These are phyloP conservation scores for Ormosia semicastrata DNA, from an alignment of 306 rosid genomes.

Conservation along the genomic window DNA sequence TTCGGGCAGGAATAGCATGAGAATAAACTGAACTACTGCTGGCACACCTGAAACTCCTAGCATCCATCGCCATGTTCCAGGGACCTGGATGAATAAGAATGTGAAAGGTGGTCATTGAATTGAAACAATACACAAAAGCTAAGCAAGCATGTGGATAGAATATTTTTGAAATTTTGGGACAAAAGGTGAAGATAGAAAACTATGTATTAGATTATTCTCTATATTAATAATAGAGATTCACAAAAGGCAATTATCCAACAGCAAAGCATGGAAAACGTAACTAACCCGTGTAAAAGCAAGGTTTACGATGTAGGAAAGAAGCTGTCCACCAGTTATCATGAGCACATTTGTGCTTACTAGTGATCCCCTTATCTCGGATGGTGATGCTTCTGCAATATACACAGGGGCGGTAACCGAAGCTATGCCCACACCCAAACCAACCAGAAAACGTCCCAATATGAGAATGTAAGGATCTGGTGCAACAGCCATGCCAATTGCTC, in stretches of 20 bases:
- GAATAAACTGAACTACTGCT: conserved; percentile 72
- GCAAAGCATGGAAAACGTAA: not conserved
- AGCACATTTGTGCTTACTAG: conserved; percentile 78
- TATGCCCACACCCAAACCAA: conserved; percentile 72
- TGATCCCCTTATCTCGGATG: conserved; percentile 85
- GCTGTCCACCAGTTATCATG: conserved; percentile 85
- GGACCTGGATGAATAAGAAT: conserved; percentile 48
- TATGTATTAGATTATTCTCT: not conserved
- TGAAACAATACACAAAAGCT: not conserved
- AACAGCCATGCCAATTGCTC: conserved; percentile 71
- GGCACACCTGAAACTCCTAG: conserved; percentile 85
- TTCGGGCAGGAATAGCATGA: conserved; percentile 82
- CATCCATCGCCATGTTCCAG: conserved; percentile 99
- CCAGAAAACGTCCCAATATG: conserved; percentile 69
- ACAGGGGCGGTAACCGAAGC: conserved; percentile 93
- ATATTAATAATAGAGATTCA: not conserved
- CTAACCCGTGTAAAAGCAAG: conserved; percentile 71
- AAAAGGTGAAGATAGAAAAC: not conserved
- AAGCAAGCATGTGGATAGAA: not conserved
- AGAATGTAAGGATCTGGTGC: conserved; percentile 74
- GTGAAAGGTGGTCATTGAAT: not conserved
- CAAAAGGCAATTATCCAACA: not conserved
- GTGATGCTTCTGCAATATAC: conserved; percentile 88
- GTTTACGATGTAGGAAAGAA: conserved; percentile 75
- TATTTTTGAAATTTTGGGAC: not conserved